phyloP scores from a whole-genome alignment of 805 yeast species.

The Ogataea angusta region DNA sequence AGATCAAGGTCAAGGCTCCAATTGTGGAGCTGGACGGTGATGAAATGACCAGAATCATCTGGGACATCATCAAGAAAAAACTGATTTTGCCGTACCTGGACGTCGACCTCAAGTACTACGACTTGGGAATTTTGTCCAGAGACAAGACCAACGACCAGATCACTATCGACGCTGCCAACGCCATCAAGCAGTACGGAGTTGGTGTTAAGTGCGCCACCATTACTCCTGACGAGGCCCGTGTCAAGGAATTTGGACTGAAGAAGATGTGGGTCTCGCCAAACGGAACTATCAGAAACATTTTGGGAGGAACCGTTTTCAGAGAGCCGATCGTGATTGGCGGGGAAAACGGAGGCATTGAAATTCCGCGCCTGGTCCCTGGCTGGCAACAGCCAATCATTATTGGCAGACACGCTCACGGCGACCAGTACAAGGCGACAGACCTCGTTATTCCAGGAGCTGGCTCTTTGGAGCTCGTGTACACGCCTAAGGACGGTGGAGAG shows the following conservation, averaged over 20 bases:
- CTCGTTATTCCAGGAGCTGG: conserved; percentile 66
- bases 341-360: conserved; percentile 38
- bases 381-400: conserved; percentile 83
- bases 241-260: conserved; percentile 66
- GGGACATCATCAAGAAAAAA: conserved; percentile 69
- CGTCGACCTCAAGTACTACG: conserved; percentile 73
- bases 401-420: conserved; percentile 85
- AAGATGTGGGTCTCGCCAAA: conserved; percentile 87
- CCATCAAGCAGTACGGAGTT: conserved; percentile 70
- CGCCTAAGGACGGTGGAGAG: conserved; percentile 57
- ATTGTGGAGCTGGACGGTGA: conserved; percentile 82
- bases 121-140: conserved; percentile 63
- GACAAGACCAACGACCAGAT: conserved; percentile 70
- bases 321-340: conserved; percentile 75
- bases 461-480: conserved; percentile 60
- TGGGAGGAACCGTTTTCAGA: conserved; percentile 82
- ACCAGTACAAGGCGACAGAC: conserved; percentile 81
- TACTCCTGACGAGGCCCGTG: conserved; percentile 80
- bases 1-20: conserved; percentile 69
- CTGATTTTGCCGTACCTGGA: conserved; percentile 68
- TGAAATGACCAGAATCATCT: conserved; percentile 83
- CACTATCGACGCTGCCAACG: conserved; percentile 76
- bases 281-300: conserved; percentile 77
- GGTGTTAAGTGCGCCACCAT: conserved; percentile 85
- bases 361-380: conserved; percentile 72